Conservation (phyloP, 768 basidiomycete genomes). For the Leccinum longicurvipes region DNA sequence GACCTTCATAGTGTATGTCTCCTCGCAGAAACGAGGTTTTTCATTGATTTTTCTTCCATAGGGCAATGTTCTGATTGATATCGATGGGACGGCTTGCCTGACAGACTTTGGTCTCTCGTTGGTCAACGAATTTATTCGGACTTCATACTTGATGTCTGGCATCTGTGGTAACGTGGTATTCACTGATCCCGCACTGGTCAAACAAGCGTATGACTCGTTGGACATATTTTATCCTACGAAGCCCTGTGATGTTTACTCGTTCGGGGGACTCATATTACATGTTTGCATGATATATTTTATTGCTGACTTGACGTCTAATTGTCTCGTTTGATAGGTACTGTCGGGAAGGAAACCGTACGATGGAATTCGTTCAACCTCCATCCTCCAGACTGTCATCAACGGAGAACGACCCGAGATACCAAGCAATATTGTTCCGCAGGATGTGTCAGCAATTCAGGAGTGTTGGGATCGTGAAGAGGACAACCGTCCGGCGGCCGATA, state of each 20-base stretch:
- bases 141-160: slow-evolving; percentile 32
- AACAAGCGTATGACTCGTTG: neutral
- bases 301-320: slow-evolving; percentile 4
- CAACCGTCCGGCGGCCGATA: slow-evolving; percentile 15
- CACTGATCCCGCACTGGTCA: slow-evolving; percentile 38
- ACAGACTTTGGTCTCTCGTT: slow-evolving; percentile 46
- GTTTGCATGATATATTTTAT: slow-evolving; percentile 9
- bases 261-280: slow-evolving; percentile 35
- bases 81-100: slow-evolving; percentile 38
- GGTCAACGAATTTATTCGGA: slow-evolving; percentile 22
- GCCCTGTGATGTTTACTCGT: slow-evolving; percentile 28
- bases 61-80: slow-evolving; percentile 44
- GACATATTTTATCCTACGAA: slow-evolving; percentile 14
- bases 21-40: neutral
- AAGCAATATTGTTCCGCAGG: neutral
- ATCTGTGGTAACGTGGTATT: slow-evolving; percentile 41
- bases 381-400: neutral
- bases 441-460: slow-evolving; percentile 7
- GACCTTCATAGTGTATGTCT: slow-evolving; percentile 35
- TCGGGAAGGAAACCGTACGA: slow-evolving; percentile 19
- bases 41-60: neutral
- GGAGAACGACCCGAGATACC: slow-evolving; percentile 15
- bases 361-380: neutral
- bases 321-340: slow-evolving; percentile 8
- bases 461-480: slow-evolving; percentile 18